Evolutionary conservation across 352 stramenopile species (phyloP), one percentile per base, ranked within the genome.

Genomic region (Albugo laibachii): DNA sequence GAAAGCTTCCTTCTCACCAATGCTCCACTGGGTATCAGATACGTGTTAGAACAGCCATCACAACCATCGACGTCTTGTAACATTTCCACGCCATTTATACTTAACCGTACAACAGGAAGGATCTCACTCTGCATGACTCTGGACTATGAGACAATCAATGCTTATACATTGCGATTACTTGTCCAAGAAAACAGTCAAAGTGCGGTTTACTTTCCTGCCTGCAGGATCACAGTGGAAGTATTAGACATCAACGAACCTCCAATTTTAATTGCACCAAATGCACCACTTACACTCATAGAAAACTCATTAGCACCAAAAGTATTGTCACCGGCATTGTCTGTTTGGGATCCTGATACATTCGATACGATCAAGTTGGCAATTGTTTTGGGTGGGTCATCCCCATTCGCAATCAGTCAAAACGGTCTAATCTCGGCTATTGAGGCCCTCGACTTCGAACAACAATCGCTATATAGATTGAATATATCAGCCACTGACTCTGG

Each of bases 221-320:
- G 69, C 27, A 44, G 57, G 45, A 68, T 81, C 11, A 55, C 48
- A 37, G 53, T 74, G 34, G 53, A 54, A 37, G 65, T 81, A 12
- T 24, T 61, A 2, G 66, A 81, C 34, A 51, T 74, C 11, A 81
- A 81, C 24, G 69, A 81, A 49, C 19, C 60, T 8, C 69, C 66
- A 1, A 21, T 41, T 2, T 52, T 78, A n/a, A 53, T 45, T 1
- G 60, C 58, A 49, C 47, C 49, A 5, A 35, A 46, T 15, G 45
- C 52, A 14, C 50, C 53, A 16, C 47, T 58, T 19, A 39, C 18
- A 13, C 57, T 70, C 12, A 62, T 62, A 16, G 69, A 81, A 45
- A 74, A 78, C 48, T 15, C 34, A 1, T 39, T 72, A 5, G 56
- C 58, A 1, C 69, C 61, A 0, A 37, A 65, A 11, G 59, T 50